A percentile compares a stretch with the other conserved stretches of the same genome.
Evolutionary conservation across 345 rosid species (phyloP).

Genomic region (Syzygium aromaticum): DNA sequence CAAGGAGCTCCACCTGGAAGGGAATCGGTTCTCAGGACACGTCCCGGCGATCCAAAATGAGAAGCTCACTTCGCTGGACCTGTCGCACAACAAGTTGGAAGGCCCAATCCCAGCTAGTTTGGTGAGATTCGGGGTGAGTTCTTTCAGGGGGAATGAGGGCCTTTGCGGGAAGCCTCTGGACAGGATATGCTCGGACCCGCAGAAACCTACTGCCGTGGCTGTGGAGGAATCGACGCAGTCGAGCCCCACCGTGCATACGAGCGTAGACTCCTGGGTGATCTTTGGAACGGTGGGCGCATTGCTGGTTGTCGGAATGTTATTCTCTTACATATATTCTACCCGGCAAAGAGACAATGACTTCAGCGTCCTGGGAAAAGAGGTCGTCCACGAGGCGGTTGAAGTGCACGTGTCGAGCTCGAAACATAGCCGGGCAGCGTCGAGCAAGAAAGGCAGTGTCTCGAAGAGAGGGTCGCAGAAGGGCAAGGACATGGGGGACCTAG

Average conservation of each 20-base stretch:
- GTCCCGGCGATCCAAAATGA: constrained; percentile 32
- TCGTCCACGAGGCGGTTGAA: constrained; percentile 17
- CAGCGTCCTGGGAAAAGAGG: constrained; percentile 38
- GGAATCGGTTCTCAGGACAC: constrained; percentile 49
- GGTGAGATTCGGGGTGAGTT: constrained; percentile 10
- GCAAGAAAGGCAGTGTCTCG: constrained; percentile 22
- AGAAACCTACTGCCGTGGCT: neutral
- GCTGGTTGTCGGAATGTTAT: constrained; percentile 10
- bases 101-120: constrained; percentile 44
- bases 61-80: constrained; percentile 24
- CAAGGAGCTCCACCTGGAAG: constrained; percentile 56
- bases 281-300: neutral
- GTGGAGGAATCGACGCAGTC: neutral
- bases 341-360: constrained; percentile 27
- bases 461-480: constrained; percentile 14
- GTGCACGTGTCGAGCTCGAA: constrained; percentile 24
- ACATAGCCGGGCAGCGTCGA: constrained; percentile 13
- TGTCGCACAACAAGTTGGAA: constrained; percentile 49
- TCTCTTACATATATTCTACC: constrained; percentile 8
- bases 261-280: neutral
- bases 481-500: constrained; percentile 25
- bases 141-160: constrained; percentile 25
- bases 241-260: neutral
- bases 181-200: constrained; percentile 15
- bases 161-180: constrained; percentile 51